Evolutionary conservation across 257 asterid species (phyloP).

Genomic region (Cordia subcordata): DNA sequence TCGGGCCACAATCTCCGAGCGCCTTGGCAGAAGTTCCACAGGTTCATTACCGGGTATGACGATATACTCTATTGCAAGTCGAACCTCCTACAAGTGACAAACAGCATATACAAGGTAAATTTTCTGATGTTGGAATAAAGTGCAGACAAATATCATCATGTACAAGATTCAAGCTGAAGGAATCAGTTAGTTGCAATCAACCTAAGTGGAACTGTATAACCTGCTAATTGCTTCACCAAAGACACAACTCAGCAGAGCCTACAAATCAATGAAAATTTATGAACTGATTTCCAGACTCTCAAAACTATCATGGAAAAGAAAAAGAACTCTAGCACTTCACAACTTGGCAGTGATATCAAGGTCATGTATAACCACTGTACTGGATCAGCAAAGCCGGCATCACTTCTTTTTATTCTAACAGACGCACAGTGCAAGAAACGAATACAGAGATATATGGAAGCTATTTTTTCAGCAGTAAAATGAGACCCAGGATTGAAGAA

Average conservation of each 20-base stretch:
- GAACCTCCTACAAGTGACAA: slow-evolving; percentile 54
- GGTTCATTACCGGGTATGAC: slow-evolving; percentile 98
- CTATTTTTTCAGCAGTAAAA: too few relatives aligned
- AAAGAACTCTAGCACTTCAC: too few relatives aligned
- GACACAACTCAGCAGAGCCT: not conserved
- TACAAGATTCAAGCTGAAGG: too few relatives aligned
- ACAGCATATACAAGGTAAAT: not conserved
- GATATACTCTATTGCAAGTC: slow-evolving; percentile 92
- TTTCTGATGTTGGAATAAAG: not conserved
- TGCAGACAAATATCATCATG: too few relatives aligned
- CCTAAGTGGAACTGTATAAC: not conserved
- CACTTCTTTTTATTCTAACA: too few relatives aligned
- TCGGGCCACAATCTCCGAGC: slow-evolving; percentile 86
- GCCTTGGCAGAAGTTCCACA: slow-evolving; percentile 92
- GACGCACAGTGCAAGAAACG: too few relatives aligned
- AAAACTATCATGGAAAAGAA: not conserved
- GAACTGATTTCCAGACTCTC: not conserved
- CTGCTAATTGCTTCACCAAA: not conserved
- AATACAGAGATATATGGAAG: too few relatives aligned
- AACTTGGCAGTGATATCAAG: too few relatives aligned
- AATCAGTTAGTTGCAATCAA: not conserved
- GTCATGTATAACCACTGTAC: too few relatives aligned
- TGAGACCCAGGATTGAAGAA: too few relatives aligned
- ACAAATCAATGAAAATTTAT: too few relatives aligned
- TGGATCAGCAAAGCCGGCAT: too few relatives aligned